Percentiles rank a stretch among this genome's conserved stretches.
These are phyloP conservation scores for Cyclotella baltica DNA, from an alignment of 108 stramenopile species.

Conservation along the genomic window DNA sequence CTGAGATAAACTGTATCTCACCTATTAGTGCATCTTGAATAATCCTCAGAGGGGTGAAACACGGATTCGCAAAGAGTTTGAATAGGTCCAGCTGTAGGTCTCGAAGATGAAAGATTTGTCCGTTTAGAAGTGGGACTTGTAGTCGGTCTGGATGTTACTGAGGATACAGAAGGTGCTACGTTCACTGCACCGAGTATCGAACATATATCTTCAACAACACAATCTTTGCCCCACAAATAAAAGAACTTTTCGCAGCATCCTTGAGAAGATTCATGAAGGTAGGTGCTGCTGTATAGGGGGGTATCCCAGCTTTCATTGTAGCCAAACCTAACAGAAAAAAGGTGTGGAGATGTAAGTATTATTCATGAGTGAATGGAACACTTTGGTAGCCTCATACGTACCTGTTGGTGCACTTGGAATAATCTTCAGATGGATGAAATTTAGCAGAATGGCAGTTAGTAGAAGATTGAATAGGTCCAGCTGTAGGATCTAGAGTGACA, in stretches of 20 bases:
- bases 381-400: background rate
- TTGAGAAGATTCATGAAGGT: background rate
- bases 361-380: background rate
- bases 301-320: background rate
- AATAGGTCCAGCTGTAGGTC: background rate
- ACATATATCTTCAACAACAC: background rate
- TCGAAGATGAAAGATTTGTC: background rate
- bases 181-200: no score
- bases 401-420: conserved; percentile 1
- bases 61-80: background rate
- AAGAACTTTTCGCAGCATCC: conserved; percentile 5
- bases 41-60: conserved; percentile 4
- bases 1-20: no score
- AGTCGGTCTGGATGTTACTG: background rate
- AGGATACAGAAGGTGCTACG: no score
- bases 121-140: background rate
- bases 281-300: background rate
- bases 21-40: background rate
- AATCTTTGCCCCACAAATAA: background rate
- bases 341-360: background rate
- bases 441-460: background rate
- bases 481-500: background rate
- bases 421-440: conserved; percentile 9
- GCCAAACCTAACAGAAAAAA: background rate
- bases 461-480: background rate